phyloP scores from a whole-genome alignment of 139 green algal genomes.

The Yamagishiella unicocca region DNA sequence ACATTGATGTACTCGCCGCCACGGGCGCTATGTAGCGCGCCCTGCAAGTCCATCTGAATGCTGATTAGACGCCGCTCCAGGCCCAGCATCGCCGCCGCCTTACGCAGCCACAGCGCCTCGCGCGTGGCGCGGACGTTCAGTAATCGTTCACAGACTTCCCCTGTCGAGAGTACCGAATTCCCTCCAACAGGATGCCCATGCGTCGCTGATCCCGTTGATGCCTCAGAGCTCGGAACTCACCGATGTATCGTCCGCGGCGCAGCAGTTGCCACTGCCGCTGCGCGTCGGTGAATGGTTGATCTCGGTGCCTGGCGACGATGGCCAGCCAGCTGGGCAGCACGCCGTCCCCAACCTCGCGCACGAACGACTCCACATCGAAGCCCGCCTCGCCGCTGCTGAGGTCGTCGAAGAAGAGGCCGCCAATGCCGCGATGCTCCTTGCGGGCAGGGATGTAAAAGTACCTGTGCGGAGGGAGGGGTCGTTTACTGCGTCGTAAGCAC shows the following conservation, averaged over 20 bases:
- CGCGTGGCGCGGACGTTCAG: no score
- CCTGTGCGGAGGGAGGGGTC: conserved; percentile 13
- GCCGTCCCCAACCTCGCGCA: conserved; percentile 52
- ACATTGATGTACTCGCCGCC: no score
- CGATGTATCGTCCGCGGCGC: conserved; percentile 89
- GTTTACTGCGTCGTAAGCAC: not conserved
- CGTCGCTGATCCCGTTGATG: no score
- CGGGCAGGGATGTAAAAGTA: conserved; percentile 98
- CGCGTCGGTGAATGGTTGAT: conserved; percentile 70
- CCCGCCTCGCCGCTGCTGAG: conserved; percentile 62
- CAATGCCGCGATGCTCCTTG: conserved; percentile 94
- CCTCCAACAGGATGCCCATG: no score
- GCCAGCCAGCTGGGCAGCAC: conserved; percentile 83
- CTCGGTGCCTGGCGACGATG: conserved; percentile 72
- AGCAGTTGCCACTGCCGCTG: conserved; percentile 94
- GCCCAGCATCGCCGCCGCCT: no score
- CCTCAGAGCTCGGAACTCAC: no score
- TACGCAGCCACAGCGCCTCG: no score
- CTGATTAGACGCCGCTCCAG: no score
- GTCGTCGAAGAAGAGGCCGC: conserved; percentile 99
- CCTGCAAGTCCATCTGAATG: no score
- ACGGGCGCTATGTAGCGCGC: no score
- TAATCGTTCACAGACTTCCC: no score
- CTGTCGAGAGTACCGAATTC: no score
- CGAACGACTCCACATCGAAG: conserved; percentile 73